Base-by-base conservation (phyloP, 352 stramenopile genomes). In the Blastocystis sp. region DNA sequence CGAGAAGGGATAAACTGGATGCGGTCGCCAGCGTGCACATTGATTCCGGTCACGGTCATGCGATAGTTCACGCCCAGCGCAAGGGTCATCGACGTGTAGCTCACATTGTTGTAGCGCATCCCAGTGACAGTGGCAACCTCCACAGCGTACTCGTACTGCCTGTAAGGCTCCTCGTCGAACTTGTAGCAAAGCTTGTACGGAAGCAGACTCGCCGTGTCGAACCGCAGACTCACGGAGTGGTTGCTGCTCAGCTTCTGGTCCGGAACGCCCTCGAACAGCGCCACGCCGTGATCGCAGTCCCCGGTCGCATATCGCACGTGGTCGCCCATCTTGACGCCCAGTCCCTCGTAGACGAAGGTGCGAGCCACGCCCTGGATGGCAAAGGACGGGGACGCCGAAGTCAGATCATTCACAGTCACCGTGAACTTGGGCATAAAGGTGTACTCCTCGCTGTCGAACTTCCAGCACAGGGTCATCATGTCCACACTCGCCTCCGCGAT, bases 81-180 rank as follows among this genome's bases (percentile, higher is more conserved):
- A 9, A 85, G 73, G 18, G 73, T 65, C 34, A 85, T 13, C 45
- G 50, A 50, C 18, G 59, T 26, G 55, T 85, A 85, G 20, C 9
- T 47, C 45, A 65, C 26, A 18, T 20, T 37, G 26, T 41, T 37
- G 37, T 66, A 85, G 20, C 63, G 34, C 73, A 85, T 16, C 4
- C 41, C 55, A 18, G 16, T 78, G 8, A 89, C 63, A 1, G 78
- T 89, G 18, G 78, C 78, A 24, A 89, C 78, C 13, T 76, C 66
- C 30, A 89, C 66, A 41, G 66, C 2, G 47, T 64, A 66, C 18
- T 6, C 43, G 45, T 89, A 89, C 55, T 55, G 43, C 78, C 76
- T 89, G 55, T 89, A 89, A 11, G 78, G 78, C 66, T 89, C 78
- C 47, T 89, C 78, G 20, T 79, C 78, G 66, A 89, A 89, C 66